Evolutionary conservation across 495 filamentous ascomycete genomes (phyloP).

Genomic region (Neurospora sublineolata): DNA sequence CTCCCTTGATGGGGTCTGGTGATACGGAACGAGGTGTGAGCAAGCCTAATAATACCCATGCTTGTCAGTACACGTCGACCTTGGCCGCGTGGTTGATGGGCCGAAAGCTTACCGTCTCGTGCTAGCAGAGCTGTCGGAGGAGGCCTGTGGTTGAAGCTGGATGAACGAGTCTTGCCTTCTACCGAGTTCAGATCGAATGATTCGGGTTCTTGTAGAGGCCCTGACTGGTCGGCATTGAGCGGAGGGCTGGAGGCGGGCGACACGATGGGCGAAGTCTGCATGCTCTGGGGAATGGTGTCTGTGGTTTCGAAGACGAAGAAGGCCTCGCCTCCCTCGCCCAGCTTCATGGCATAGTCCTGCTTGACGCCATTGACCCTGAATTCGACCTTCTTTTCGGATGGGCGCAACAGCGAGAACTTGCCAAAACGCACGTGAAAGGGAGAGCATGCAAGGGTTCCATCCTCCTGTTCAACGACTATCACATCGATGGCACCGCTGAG

Average conservation of each 20-base stretch:
- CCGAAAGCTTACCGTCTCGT: conserved; percentile 18
- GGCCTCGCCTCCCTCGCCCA: conserved; percentile 93
- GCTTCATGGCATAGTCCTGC: conserved; percentile 94
- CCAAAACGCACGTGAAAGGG: conserved; percentile 98
- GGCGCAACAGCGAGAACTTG: conserved; percentile 91
- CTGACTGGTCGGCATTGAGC: conserved; percentile 44
- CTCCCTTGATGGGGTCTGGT: conserved; percentile 38
- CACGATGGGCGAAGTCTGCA: conserved; percentile 89
- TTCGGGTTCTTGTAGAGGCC: conserved; percentile 68
- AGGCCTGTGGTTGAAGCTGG: conserved; percentile 23
- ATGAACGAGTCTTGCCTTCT: conserved; percentile 23
- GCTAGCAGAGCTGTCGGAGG: conserved; percentile 21
- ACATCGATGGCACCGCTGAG: conserved; percentile 97
- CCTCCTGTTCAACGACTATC: conserved; percentile 94
- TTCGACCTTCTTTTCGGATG: conserved; percentile 98
- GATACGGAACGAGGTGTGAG: conserved; percentile 55
- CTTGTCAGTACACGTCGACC: conserved; percentile 4
- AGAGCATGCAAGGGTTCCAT: conserved; percentile 78
- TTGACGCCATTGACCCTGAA: conserved; percentile 88
- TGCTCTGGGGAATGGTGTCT: conserved; percentile 70
- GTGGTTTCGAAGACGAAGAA: conserved; percentile 98
- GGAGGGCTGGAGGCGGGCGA: conserved; percentile 76
- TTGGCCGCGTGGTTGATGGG: neutral
- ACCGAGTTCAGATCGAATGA: conserved; percentile 56
- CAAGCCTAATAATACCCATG: conserved; percentile 29